phyloP scores from a whole-genome alignment of 2,329 filamentous ascomycete genomes.

The Exophiala lecanii-corni region DNA sequence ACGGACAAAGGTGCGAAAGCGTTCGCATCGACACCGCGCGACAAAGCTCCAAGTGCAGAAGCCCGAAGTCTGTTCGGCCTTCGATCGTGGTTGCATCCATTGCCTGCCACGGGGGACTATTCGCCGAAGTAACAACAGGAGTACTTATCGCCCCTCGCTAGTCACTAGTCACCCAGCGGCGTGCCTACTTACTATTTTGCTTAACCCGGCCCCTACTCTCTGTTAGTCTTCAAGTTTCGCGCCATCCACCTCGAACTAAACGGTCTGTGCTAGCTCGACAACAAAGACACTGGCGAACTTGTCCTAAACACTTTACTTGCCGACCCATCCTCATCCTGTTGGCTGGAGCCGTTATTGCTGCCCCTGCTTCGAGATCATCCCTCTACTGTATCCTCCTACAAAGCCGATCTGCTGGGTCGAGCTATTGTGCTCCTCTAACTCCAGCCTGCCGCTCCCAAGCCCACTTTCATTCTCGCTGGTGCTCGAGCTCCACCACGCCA shows the following conservation, averaged over 20 bases:
- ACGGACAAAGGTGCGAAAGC: too few relatives aligned
- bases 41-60: too few relatives aligned
- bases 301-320: conserved; percentile 19
- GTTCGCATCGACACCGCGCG: too few relatives aligned
- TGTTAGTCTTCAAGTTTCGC: conserved; percentile 20
- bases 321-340: conserved; percentile 16
- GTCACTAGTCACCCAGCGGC: too few relatives aligned
- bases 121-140: conserved; percentile 10
- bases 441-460: conserved; percentile 20
- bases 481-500: conserved; percentile 16
- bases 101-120: conserved; percentile 8
- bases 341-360: conserved; percentile 15
- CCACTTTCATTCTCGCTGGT: conserved; percentile 15
- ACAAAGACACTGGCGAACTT: conserved; percentile 5
- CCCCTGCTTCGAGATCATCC: conserved; percentile 23
- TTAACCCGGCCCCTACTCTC: conserved; percentile 14
- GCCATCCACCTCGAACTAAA: conserved; percentile 22
- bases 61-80: neutral
- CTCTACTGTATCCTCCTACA: conserved; percentile 14
- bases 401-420: conserved; percentile 19
- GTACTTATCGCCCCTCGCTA: conserved; percentile 7
- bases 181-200: conserved; percentile 11
- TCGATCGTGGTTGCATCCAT: neutral
- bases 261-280: conserved; percentile 15
- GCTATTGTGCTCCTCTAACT: conserved; percentile 17